Evolutionary conservation across 2,329 filamentous ascomycete genomes (phyloP).

Genomic region (Neophaeococcomyces mojaviensis): DNA sequence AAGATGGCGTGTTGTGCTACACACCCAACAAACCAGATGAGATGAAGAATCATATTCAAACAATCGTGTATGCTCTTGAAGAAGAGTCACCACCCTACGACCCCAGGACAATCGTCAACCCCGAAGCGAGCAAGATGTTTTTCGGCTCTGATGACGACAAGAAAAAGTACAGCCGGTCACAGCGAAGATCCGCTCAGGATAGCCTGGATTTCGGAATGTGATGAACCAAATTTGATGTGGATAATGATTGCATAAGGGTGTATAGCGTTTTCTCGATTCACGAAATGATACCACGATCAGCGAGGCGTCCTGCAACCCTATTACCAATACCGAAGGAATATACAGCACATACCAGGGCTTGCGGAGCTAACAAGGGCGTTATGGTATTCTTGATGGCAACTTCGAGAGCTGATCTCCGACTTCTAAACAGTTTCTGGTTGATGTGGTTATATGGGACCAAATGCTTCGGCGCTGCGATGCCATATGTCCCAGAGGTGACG

Average conservation of each 20-base stretch:
- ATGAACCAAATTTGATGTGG: neutral
- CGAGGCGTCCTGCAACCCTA: neutral
- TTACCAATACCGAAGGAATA: neutral
- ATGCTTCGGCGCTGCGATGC: too few relatives aligned
- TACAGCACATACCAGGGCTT: neutral
- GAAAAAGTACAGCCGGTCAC: slow-evolving; percentile 73
- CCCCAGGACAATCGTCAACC: slow-evolving; percentile 77
- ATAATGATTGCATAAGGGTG: too few relatives aligned
- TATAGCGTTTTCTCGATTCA: too few relatives aligned
- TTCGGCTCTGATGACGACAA: slow-evolving; percentile 76
- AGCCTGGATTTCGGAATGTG: slow-evolving; percentile 3
- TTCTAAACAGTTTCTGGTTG: too few relatives aligned
- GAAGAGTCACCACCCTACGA: slow-evolving; percentile 85
- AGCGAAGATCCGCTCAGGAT: slow-evolving; percentile 34
- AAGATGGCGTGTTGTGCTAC: slow-evolving; percentile 77
- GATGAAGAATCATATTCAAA: slow-evolving; percentile 73
- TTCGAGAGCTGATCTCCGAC: too few relatives aligned
- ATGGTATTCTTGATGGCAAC: too few relatives aligned
- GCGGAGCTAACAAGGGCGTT: too few relatives aligned
- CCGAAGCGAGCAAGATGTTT: slow-evolving; percentile 75
- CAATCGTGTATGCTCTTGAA: slow-evolving; percentile 73
- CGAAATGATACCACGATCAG: slow-evolving; percentile 1
- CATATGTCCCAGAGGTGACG: too few relatives aligned
- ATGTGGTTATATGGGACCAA: too few relatives aligned
- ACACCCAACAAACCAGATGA: slow-evolving; percentile 62